These are phyloP conservation scores for Alloascoidea africana DNA, from an alignment of 805 yeast species.

Conservation along the genomic window DNA sequence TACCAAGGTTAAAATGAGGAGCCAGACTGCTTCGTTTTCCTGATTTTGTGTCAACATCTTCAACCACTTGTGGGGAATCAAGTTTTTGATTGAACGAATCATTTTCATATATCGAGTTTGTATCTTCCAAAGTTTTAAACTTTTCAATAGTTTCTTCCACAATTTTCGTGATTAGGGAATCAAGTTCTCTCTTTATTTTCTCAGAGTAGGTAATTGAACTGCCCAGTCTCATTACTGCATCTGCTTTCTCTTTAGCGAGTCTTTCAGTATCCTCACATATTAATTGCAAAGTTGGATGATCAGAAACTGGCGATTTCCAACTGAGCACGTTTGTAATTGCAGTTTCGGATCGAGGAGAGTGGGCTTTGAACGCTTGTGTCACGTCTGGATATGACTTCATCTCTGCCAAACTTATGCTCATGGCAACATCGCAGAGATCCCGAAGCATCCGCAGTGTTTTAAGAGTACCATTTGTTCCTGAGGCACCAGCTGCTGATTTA, in stretches of 20 bases:
- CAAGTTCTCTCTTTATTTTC: conserved; percentile 67
- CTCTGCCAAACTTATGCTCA: conserved; percentile 14
- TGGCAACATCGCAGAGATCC: conserved; percentile 62
- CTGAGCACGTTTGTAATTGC: conserved; percentile 16
- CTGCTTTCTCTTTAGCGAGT: conserved; percentile 49
- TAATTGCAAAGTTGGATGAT: conserved; percentile 48
- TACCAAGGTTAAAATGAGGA: too few relatives aligned
- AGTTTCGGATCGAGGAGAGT: conserved; percentile 17
- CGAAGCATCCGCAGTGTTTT: conserved; percentile 18
- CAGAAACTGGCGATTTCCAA: conserved; percentile 30
- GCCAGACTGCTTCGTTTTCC: too few relatives aligned
- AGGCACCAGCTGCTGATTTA: neutral
- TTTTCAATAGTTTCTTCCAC: conserved; percentile 49
- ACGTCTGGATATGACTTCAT: neutral
- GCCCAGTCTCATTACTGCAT: conserved; percentile 52
- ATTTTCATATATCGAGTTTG: too few relatives aligned
- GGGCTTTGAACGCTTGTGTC: conserved; percentile 10
- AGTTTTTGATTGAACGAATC: too few relatives aligned
- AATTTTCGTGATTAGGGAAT: conserved; percentile 43
- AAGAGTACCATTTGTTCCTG: neutral
- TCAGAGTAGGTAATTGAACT: conserved; percentile 64
- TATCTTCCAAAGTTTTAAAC: conserved; percentile 23
- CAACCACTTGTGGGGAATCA: too few relatives aligned
- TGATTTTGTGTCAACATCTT: too few relatives aligned
- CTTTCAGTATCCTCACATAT: conserved; percentile 57